phyloP scores from a whole-genome alignment of 2,329 filamentous ascomycete species.

The Verticillium albo-atrum region DNA sequence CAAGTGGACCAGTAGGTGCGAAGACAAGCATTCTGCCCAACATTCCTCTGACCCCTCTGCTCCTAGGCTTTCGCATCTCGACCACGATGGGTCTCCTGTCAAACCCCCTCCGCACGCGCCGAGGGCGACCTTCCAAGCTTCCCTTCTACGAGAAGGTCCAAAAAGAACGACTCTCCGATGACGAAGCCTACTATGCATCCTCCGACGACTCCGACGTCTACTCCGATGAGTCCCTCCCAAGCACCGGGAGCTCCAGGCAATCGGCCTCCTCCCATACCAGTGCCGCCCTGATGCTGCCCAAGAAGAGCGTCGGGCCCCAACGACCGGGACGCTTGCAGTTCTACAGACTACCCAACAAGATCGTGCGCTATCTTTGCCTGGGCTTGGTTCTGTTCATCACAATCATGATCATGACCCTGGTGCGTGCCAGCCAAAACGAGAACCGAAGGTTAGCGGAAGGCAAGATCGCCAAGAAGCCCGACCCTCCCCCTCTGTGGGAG shows the following conservation, averaged over 20 bases:
- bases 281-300: conserved; percentile 40
- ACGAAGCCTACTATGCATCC: conserved; percentile 42
- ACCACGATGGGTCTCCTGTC: conserved; percentile 45
- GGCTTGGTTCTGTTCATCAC: conserved; percentile 64
- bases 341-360: conserved; percentile 65
- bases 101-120: conserved; percentile 42
- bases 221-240: conserved; percentile 37
- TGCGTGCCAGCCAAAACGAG: conserved; percentile 68
- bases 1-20: neutral
- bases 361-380: conserved; percentile 75
- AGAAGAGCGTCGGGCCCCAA: conserved; percentile 26
- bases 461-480: conserved; percentile 52
- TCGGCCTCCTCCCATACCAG: conserved; percentile 39
- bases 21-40: neutral
- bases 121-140: conserved; percentile 34
- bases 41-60: neutral
- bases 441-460: conserved; percentile 56
- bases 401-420: conserved; percentile 71
- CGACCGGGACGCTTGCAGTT: conserved; percentile 29
- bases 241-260: conserved; percentile 50
- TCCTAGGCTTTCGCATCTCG: neutral
- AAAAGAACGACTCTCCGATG: conserved; percentile 49
- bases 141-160: conserved; percentile 46
- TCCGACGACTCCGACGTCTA: conserved; percentile 38
- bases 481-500: conserved; percentile 73